These are phyloP conservation scores for Rosa hybrid DNA, from an alignment of 331 rosid genomes.

Conservation along the genomic window DNA sequence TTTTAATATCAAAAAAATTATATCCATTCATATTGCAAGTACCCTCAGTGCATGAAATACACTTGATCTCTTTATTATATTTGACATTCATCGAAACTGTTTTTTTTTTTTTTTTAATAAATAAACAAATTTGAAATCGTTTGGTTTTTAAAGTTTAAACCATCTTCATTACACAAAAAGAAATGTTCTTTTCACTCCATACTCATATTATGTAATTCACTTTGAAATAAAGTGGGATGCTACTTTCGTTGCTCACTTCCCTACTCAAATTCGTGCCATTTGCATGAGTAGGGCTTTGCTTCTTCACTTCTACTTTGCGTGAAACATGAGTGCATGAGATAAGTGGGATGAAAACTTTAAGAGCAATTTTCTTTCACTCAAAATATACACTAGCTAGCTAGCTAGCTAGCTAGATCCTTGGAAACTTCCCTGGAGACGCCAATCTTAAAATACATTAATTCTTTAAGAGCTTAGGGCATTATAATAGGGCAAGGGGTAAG, in stretches of 20 bases:
- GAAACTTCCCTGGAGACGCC: neutral
- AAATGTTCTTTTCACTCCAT: neutral
- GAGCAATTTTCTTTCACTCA: conserved; percentile 1
- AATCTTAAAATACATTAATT: neutral
- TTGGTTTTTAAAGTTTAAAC: neutral
- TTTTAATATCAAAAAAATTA: too few relatives aligned
- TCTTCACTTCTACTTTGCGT: conserved; percentile 6
- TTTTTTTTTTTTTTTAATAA: neutral
- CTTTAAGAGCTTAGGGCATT: neutral
- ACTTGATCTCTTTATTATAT: neutral
- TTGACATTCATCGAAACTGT: neutral
- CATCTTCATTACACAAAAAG: neutral
- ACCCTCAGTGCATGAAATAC: too few relatives aligned
- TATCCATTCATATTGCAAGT: too few relatives aligned
- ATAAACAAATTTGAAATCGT: neutral
- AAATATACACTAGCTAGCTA: neutral
- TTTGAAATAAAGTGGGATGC: neutral
- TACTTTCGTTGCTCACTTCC: neutral
- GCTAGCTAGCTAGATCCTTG: neutral
- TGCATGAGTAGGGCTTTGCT: conserved; percentile 3
- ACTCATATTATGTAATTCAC: neutral
- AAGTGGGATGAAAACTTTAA: neutral
- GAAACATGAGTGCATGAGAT: conserved; percentile 1
- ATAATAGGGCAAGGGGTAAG: neutral
- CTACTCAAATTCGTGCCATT: neutral